Conservation (phyloP, 225 moss, liverwort and hornwort genomes). For the Rhytidiadelphus loreus region DNA sequence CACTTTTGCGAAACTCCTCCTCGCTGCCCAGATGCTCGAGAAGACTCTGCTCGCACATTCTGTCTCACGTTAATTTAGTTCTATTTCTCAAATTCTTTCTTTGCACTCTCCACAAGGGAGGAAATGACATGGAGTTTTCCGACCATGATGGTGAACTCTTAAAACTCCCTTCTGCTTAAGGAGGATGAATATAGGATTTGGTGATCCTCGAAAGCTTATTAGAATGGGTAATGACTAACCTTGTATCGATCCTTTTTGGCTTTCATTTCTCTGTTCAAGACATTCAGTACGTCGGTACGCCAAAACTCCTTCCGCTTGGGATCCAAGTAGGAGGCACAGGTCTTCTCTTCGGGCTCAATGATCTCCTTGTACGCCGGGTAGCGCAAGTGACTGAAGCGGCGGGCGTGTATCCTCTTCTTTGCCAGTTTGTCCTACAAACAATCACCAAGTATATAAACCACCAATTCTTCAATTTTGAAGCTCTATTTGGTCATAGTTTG, state of each 20-base stretch:
- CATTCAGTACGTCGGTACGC: constrained; percentile 15
- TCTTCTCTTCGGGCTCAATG: constrained; percentile 24
- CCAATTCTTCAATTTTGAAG: not conserved
- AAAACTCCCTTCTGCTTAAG: no score
- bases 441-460: not conserved
- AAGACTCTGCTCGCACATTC: not conserved
- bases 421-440: constrained; percentile 26
- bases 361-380: constrained; percentile 29
- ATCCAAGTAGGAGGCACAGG: constrained; percentile 16
- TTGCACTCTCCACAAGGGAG: no score
- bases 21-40: not conserved
- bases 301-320: constrained; percentile 46
- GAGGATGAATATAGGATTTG: not conserved
- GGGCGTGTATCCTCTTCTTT: constrained; percentile 8
- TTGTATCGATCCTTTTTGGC: constrained; percentile 17
- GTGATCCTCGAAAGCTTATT: not conserved
- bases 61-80: no score
- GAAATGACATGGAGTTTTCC: no score
- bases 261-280: constrained; percentile 22
- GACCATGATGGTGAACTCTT: no score
- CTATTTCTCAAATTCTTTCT: no score
- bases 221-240: not conserved
- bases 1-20: constrained; percentile 10
- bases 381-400: constrained; percentile 7
- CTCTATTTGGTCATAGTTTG: not conserved